phyloP scores from a whole-genome alignment of 2,329 filamentous ascomycete species.

The Tolypocladium guangdongense region DNA sequence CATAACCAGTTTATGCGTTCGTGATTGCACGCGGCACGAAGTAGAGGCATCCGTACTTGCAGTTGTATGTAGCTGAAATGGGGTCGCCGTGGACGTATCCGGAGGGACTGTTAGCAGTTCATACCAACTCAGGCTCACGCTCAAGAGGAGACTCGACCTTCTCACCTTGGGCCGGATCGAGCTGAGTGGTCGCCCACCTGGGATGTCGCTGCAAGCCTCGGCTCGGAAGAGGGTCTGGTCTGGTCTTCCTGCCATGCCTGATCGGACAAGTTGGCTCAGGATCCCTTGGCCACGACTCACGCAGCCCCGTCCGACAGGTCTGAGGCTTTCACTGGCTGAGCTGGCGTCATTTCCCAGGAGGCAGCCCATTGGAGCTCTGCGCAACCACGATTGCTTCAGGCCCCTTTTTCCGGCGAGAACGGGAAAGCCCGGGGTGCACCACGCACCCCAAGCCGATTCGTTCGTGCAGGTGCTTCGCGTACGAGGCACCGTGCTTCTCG shows the following conservation, averaged over 20 bases:
- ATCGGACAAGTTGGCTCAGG: background rate
- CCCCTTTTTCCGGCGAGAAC: too few species aligned
- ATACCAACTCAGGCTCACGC: too few species aligned
- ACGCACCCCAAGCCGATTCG: too few species aligned
- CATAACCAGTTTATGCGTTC: background rate
- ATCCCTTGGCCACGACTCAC: background rate
- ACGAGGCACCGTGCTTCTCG: too few species aligned
- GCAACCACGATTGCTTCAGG: background rate
- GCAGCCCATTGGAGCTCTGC: background rate
- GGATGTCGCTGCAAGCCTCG: background rate
- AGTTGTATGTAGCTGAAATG: too few species aligned
- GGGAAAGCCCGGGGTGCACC: too few species aligned
- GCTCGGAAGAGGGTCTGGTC: background rate
- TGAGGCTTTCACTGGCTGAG: background rate
- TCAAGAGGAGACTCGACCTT: too few species aligned
- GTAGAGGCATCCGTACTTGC: background rate
- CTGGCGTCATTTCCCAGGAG: background rate
- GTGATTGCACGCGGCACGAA: background rate
- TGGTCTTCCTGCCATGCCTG: background rate
- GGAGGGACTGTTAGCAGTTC: background rate
- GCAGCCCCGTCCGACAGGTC: background rate
- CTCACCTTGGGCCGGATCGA: background rate
- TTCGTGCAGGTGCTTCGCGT: too few species aligned
- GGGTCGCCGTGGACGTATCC: background rate
- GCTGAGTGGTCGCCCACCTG: background rate